A percentile compares a stretch with the other conserved stretches of the same genome.
phyloP scores from a whole-genome alignment of 805 yeast species.

The Helenozyma rhizophorensis region DNA sequence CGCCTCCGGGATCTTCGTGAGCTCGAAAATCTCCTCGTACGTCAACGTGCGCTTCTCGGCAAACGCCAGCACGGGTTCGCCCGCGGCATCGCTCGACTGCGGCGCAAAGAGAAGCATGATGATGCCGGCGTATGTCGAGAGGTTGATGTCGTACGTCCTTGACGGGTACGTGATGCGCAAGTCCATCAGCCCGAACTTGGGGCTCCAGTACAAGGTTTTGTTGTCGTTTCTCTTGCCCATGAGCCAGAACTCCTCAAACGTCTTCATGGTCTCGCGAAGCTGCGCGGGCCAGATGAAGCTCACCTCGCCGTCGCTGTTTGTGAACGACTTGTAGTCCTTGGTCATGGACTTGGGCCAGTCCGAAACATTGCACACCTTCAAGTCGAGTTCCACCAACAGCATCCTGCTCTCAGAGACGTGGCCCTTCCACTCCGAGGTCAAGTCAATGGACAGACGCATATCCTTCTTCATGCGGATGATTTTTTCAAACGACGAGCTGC shows the following conservation, averaged over 20 bases:
- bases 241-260: slow-evolving; percentile 41
- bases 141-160: slow-evolving; percentile 68
- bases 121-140: slow-evolving; percentile 79
- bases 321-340: slow-evolving; percentile 34
- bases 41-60: slow-evolving; percentile 54
- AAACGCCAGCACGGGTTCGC: slow-evolving; percentile 33
- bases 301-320: slow-evolving; percentile 16
- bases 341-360: slow-evolving; percentile 47
- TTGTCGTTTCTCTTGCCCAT: slow-evolving; percentile 37
- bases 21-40: slow-evolving; percentile 54
- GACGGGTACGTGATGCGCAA: slow-evolving; percentile 65
- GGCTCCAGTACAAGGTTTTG: slow-evolving; percentile 63
- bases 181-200: slow-evolving; percentile 79
- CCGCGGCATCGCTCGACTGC: slow-evolving; percentile 28
- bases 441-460: slow-evolving; percentile 45
- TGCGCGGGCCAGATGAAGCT: slow-evolving; percentile 38
- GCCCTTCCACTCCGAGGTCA: slow-evolving; percentile 37
- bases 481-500: slow-evolving; percentile 66
- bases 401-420: slow-evolving; percentile 10
- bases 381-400: slow-evolving; percentile 29
- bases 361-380: slow-evolving; percentile 39
- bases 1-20: slow-evolving; percentile 65
- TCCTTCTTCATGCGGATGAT: slow-evolving; percentile 87
- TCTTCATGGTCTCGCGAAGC: slow-evolving; percentile 30
- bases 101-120: slow-evolving; percentile 68